Percentiles rank a stretch among this genome's conserved stretches.
These are phyloP conservation scores for Marasmius fiardii DNA, from an alignment of 1,284 basidiomycete genomes.

Conservation along the genomic window DNA sequence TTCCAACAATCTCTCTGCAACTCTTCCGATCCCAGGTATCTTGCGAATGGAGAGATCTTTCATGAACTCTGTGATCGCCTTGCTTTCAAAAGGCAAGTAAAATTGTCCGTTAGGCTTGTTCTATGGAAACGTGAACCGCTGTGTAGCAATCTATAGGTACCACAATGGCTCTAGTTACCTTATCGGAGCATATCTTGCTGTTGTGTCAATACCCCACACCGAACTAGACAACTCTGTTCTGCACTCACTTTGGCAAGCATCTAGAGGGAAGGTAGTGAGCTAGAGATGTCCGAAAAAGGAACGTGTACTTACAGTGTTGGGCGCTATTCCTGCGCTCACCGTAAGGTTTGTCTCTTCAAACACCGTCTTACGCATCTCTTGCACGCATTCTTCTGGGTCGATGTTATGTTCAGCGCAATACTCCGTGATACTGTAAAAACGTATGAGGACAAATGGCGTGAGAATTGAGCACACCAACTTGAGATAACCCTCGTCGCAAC, in stretches of 20 bases:
- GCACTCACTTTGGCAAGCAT: constrained; percentile 74
- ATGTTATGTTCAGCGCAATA: constrained; percentile 71
- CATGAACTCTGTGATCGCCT: constrained; percentile 74
- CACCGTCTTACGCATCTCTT: constrained; percentile 71
- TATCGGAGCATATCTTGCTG: constrained; percentile 86
- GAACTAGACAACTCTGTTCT: background rate
- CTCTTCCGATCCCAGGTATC: constrained; percentile 85
- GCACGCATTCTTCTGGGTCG: constrained; percentile 71
- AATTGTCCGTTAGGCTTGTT: constrained; percentile 96
- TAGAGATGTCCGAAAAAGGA: background rate
- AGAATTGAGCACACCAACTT: constrained; percentile 51
- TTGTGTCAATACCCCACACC: background rate
- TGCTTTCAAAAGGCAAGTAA: constrained; percentile 63
- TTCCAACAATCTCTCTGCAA: constrained; percentile 83
- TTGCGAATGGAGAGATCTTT: constrained; percentile 73
- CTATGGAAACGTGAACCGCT: constrained; percentile 28
- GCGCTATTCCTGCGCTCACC: constrained; percentile 91
- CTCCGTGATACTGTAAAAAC: constrained; percentile 58
- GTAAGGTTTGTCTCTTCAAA: constrained; percentile 80
- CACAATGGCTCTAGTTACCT: constrained; percentile 35
- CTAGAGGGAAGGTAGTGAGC: constrained; percentile 23
- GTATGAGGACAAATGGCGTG: constrained; percentile 6
- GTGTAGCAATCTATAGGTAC: background rate
- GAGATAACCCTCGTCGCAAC: constrained; percentile 87
- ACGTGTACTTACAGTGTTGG: constrained; percentile 65